These are phyloP conservation scores for Starmerella asiatica DNA, from an alignment of 805 yeast species.

Conservation along the genomic window DNA sequence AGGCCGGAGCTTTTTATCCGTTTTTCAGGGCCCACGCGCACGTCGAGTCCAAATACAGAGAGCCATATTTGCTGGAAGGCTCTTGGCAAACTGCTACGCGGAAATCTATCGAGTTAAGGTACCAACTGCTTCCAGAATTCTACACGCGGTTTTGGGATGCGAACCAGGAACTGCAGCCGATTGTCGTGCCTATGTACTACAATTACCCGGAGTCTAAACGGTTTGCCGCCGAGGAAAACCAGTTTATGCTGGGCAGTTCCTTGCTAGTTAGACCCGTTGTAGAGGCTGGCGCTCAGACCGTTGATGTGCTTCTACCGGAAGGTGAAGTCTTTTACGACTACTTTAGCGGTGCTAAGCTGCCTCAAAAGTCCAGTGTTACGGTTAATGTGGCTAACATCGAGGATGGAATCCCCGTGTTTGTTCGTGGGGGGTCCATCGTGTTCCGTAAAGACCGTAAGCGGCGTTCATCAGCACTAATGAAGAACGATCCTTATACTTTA, in stretches of 20 bases:
- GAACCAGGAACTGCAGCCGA: slow-evolving; percentile 49
- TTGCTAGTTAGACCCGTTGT: slow-evolving; percentile 71
- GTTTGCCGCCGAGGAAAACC: slow-evolving; percentile 57
- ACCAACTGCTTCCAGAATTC: slow-evolving; percentile 58
- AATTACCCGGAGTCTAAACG: slow-evolving; percentile 27
- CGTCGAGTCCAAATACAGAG: slow-evolving; percentile 81
- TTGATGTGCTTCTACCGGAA: slow-evolving; percentile 40
- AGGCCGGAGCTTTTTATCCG: slow-evolving; percentile 90
- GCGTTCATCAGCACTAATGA: slow-evolving; percentile 65
- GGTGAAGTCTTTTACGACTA: slow-evolving; percentile 28
- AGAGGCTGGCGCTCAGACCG: slow-evolving; percentile 34
- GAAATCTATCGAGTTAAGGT: slow-evolving; percentile 60
- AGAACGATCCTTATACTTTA: slow-evolving; percentile 66
- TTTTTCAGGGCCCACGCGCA: slow-evolving; percentile 96
- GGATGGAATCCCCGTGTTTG: slow-evolving; percentile 51
- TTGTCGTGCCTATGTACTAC: slow-evolving; percentile 33
- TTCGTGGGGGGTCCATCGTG: slow-evolving; percentile 68
- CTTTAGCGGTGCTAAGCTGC: slow-evolving; percentile 16
- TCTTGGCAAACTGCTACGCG: slow-evolving; percentile 3
- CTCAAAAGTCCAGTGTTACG: background rate
- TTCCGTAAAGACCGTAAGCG: slow-evolving; percentile 60
- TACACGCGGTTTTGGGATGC: slow-evolving; percentile 68
- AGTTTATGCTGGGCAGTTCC: slow-evolving; percentile 60
- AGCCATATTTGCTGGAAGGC: slow-evolving; percentile 59
- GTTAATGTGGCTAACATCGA: slow-evolving; percentile 29